Evolutionary conservation across 139 green algal species (phyloP).

Genomic region (Auxenochlorella protothecoides): DNA sequence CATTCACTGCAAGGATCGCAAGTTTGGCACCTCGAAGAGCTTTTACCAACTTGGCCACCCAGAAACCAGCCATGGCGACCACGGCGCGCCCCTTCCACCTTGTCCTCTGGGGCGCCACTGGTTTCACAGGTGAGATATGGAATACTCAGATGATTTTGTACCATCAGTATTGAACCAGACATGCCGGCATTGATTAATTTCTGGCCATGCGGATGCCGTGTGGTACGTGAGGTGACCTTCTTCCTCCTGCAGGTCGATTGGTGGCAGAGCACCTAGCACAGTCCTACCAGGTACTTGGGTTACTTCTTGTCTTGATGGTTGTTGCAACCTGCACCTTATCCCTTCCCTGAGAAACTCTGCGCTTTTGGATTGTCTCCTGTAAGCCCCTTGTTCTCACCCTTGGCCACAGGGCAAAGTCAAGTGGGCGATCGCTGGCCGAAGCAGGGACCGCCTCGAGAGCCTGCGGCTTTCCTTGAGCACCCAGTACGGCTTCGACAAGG

Average conservation of each 20-base stretch:
- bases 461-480: slow-evolving; percentile 16
- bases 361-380: background rate
- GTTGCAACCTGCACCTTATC: too few species aligned
- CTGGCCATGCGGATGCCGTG: too few species aligned
- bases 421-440: slow-evolving; percentile 75
- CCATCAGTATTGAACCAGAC: background rate
- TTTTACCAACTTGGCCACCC: too few species aligned
- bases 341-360: background rate
- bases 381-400: background rate
- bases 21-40: too few species aligned
- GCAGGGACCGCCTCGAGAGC: slow-evolving; percentile 54
- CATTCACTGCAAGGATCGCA: too few species aligned
- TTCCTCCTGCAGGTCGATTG: slow-evolving; percentile 11
- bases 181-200: too few species aligned
- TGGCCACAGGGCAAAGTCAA: slow-evolving; percentile 15
- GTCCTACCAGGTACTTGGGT: slow-evolving; percentile 39
- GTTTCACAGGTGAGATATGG: background rate
- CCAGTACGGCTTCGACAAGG: too few species aligned
- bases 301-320: too few species aligned
- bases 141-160: background rate
- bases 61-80: too few species aligned
- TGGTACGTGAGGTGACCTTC: too few species aligned
- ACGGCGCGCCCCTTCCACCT: background rate
- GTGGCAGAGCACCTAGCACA: slow-evolving; percentile 63
- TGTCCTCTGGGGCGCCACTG: background rate